Conservation (phyloP, 2,329 filamentous ascomycete species). For the Cadophora malorum region DNA sequence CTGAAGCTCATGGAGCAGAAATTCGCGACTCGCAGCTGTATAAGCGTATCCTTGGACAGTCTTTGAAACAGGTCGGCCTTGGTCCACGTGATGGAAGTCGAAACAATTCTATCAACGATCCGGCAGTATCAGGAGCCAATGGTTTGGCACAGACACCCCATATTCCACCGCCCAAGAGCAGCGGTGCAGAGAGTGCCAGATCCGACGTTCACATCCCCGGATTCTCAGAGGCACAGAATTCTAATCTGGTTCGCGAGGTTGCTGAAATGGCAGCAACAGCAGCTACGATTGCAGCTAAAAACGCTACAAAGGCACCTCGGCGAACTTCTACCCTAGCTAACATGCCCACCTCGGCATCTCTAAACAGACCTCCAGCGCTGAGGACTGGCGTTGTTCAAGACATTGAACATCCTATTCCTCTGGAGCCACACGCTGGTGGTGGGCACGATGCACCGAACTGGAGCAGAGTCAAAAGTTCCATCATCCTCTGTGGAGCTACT, state of each 20-base stretch:
- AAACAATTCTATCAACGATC: conserved; percentile 46
- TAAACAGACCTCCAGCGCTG: conserved; percentile 38
- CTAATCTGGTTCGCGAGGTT: conserved; percentile 81
- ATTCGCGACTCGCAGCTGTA: conserved; percentile 90
- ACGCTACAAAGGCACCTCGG: conserved; percentile 64
- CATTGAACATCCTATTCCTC: conserved; percentile 33
- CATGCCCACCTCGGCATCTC: conserved; percentile 43
- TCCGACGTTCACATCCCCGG: conserved; percentile 65
- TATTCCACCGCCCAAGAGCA: conserved; percentile 75
- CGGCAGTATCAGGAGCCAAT: conserved; percentile 45
- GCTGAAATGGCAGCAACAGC: conserved; percentile 94
- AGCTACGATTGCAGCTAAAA: conserved; percentile 83
- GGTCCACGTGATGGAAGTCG: conserved; percentile 55
- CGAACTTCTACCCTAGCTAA: conserved; percentile 53
- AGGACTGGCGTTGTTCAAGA: conserved; percentile 46
- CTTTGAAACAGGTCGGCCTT: conserved; percentile 82
- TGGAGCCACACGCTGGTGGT: conserved; percentile 49
- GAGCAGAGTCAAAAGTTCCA: conserved; percentile 87
- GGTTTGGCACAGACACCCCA: conserved; percentile 64
- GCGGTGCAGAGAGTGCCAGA: conserved; percentile 52
- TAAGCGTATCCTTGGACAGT: conserved; percentile 91
- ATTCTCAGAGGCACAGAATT: conserved; percentile 82
- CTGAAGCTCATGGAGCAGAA: conserved; percentile 54
- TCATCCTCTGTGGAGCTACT: conserved; percentile 89
- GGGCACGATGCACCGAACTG: conserved; percentile 98